phyloP scores from a whole-genome alignment of 2,329 filamentous ascomycete species.

The Fusarium piperis region DNA sequence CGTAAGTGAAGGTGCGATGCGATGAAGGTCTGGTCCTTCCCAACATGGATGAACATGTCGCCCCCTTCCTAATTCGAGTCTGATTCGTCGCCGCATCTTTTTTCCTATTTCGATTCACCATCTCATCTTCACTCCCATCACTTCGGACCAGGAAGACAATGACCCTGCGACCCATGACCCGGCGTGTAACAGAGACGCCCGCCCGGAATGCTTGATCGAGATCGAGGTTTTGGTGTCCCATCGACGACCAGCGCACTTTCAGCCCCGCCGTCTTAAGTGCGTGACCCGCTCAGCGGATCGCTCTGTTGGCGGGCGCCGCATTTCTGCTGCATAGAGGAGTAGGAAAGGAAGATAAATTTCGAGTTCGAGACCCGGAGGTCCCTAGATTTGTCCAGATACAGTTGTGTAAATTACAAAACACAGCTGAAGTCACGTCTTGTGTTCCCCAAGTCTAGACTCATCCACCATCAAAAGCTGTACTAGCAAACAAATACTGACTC shows the following conservation, averaged over 20 bases:
- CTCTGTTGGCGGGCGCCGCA: not conserved
- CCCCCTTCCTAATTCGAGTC: not conserved
- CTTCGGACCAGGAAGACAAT: slow-evolving; percentile 20
- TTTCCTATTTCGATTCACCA: not conserved
- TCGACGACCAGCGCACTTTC: slow-evolving; percentile 6
- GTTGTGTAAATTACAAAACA: not conserved
- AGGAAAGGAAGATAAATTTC: not conserved
- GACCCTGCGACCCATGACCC: slow-evolving; percentile 32
- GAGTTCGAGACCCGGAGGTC: not conserved
- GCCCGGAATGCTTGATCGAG: slow-evolving; percentile 17
- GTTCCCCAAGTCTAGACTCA: not conserved
- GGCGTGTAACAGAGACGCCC: slow-evolving; percentile 3
- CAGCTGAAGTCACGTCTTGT: not conserved
- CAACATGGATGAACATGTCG: not conserved
- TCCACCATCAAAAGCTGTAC: not conserved
- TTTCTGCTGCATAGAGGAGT: not conserved
- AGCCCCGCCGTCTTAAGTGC: not conserved
- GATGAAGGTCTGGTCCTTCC: not conserved
- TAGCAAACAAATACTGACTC: not conserved
- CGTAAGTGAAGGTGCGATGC: slow-evolving; percentile 1
- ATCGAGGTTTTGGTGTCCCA: slow-evolving; percentile 28
- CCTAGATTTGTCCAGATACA: not conserved
- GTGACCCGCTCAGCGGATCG: not conserved
- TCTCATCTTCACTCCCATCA: slow-evolving; percentile 11
- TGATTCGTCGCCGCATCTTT: not conserved